Percentiles rank a stretch among this genome's conserved stretches.
phyloP scores from a whole-genome alignment of 192 early-diverging fungal genomes.

The Gorgonomyces haynaldii region DNA sequence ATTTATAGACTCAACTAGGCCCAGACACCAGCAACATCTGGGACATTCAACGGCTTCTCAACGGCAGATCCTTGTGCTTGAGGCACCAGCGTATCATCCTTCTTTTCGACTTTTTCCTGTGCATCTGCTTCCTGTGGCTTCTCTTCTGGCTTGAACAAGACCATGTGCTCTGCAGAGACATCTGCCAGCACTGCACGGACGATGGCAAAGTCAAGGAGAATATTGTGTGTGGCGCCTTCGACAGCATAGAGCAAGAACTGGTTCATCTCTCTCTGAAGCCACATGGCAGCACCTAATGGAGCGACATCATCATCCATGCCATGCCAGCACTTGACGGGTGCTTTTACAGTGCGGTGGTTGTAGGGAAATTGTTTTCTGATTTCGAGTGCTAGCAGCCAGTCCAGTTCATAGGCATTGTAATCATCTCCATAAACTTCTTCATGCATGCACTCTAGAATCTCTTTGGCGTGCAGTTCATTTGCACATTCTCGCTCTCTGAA shows the following conservation, averaged over 20 bases:
- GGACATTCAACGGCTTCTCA: not conserved
- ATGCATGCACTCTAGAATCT: not conserved
- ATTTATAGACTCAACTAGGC: too few species aligned
- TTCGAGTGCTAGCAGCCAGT: constrained; percentile 12
- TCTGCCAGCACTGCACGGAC: constrained; percentile 8
- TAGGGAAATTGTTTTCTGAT: constrained; percentile 2
- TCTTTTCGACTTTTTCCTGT: too few species aligned
- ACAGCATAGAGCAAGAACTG: constrained; percentile 11
- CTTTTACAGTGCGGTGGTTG: constrained; percentile 3
- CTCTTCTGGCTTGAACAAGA: not conserved
- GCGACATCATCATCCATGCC: constrained; percentile 11
- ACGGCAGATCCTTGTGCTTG: not conserved
- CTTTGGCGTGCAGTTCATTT: not conserved
- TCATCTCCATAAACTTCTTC: constrained; percentile 4
- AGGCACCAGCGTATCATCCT: too few species aligned
- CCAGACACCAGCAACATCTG: not conserved
- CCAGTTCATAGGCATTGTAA: constrained; percentile 8
- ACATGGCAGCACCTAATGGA: constrained; percentile 11
- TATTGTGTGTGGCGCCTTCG: constrained; percentile 12
- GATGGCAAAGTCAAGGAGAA: constrained; percentile 8
- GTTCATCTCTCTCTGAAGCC: constrained; percentile 12
- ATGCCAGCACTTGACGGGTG: constrained; percentile 12
- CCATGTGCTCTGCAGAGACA: constrained; percentile 3
- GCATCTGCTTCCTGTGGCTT: constrained; percentile 3
- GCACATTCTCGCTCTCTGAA: not conserved